A percentile compares a stretch with the other conserved stretches of the same genome.
phyloP scores from a whole-genome alignment of 495 filamentous ascomycete genomes.

The Lasiosphaeria hispida region DNA sequence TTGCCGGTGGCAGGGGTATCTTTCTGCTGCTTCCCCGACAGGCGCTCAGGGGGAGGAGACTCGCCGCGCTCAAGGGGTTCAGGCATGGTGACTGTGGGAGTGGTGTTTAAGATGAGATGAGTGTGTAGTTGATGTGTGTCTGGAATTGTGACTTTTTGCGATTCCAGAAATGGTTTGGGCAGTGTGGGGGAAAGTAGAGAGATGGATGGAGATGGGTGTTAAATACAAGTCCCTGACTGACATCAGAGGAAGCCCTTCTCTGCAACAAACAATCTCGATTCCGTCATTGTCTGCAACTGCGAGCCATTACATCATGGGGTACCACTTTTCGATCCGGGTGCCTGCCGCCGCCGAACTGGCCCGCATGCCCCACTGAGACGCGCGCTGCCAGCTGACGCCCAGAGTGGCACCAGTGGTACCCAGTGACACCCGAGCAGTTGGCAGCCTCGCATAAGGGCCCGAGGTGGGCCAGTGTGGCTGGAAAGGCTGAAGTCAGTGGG shows the following conservation, averaged over 20 bases:
- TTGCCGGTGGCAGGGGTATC: constrained; percentile 57
- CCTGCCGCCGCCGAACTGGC: not conserved
- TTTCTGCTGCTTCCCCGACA: constrained; percentile 61
- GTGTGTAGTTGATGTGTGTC: not conserved
- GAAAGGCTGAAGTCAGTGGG: no score
- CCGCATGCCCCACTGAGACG: not conserved
- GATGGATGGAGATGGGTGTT: not conserved
- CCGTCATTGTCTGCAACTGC: not conserved
- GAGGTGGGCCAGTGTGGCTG: not conserved
- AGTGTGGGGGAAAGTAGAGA: not conserved
- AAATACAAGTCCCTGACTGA: constrained; percentile 1
- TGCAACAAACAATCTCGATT: not conserved
- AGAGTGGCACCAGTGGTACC: not conserved
- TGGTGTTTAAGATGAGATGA: not conserved
- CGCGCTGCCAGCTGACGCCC: not conserved
- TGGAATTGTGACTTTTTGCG: not conserved
- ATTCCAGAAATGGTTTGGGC: not conserved
- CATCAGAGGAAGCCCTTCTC: constrained; percentile 3
- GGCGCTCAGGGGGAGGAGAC: constrained; percentile 73
- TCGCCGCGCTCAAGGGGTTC: constrained; percentile 59
- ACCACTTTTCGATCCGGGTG: not conserved
- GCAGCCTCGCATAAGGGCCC: constrained; percentile 4
- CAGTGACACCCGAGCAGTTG: no score
- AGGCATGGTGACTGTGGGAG: constrained; percentile 17
- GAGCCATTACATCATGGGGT: constrained; percentile 26